phyloP scores from a whole-genome alignment of 163 green algal species.

The Coccomyxa subellipsoidea region DNA sequence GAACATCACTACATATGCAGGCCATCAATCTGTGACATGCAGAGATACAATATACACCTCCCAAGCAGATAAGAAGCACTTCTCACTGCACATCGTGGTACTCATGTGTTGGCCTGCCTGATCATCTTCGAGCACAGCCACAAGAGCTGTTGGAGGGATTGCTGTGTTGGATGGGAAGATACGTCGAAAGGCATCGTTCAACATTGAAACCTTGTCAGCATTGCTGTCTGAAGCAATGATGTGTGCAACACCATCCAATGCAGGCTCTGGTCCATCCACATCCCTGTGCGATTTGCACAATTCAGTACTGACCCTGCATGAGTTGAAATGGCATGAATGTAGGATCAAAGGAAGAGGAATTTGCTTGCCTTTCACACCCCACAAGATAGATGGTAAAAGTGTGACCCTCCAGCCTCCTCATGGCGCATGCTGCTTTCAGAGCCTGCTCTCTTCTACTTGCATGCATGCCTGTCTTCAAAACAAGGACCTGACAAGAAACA shows the following conservation, averaged over 20 bases:
- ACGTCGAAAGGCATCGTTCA: not conserved
- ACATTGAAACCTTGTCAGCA: not conserved
- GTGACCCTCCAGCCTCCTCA: constrained; percentile 15
- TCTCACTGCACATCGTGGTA: not conserved
- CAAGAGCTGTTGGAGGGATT: not conserved
- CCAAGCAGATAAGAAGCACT: too few species aligned
- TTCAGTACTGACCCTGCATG: not conserved
- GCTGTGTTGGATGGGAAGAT: not conserved
- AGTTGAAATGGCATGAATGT: not conserved
- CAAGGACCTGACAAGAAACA: not conserved
- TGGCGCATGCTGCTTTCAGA: constrained; percentile 12
- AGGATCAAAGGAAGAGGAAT: not conserved
- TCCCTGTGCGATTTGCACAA: not conserved
- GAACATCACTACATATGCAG: too few species aligned
- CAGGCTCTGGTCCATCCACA: not conserved
- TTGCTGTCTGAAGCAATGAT: not conserved
- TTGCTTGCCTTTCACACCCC: not conserved
- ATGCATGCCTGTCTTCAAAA: not conserved
- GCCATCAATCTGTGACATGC: not conserved
- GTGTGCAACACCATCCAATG: not conserved
- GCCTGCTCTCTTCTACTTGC: not conserved
- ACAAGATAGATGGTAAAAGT: not conserved
- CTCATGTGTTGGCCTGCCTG: not conserved
- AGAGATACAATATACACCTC: not conserved
- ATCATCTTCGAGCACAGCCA: not conserved